Base-by-base conservation (phyloP, 768 basidiomycete species). In the Pisolithus orientalis region DNA sequence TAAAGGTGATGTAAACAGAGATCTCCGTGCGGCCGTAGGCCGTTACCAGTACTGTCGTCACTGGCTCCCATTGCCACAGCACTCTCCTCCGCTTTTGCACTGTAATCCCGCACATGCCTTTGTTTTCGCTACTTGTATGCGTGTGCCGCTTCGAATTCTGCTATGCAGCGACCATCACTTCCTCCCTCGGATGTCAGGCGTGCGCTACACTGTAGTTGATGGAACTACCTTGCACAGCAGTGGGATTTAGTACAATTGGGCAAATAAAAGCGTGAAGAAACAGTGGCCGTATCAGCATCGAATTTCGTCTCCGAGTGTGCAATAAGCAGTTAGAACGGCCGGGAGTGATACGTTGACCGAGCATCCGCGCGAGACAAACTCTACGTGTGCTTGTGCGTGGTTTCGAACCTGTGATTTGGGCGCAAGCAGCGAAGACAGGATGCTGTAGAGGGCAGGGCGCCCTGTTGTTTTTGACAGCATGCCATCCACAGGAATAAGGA, bases 261-360 rank as follows among this genome's bases (percentile, higher is more conserved):
- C 46, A 25, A 51, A 47, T 43, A 21, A 10, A n/a, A 43, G 14
- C 39, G 4, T 16, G 21, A 52, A 49, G 16, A 17, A 1, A 73
- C 80, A 49, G 78, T 74, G 38, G 79, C 68, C 3, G 88, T 89
- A 72, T 76, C 82, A 37, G 82, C 21, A 21, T 21, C 21, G 73
- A 16, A 95, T 73, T 65, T 99, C 95, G 44, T 89, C 83, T 0
- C 75, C 71, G 24, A 97, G 75, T 87, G 96, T 93, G 43, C 76
- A 76, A 68, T 94, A 97, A 84, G 96, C 86, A 1, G 91, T 93
- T 5, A 93, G 87, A 9, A 94, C 78, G 34, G 93, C 82, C 59
- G 97, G 91, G 13, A 92, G 85, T 0, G 96, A 96, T 84, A 99
- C 94, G 66, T 98, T 99, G 58, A 96, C 77, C 47, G 98, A 74